Base-by-base conservation (phyloP, 345 rosid species). In the Anacardium occidentale region DNA sequence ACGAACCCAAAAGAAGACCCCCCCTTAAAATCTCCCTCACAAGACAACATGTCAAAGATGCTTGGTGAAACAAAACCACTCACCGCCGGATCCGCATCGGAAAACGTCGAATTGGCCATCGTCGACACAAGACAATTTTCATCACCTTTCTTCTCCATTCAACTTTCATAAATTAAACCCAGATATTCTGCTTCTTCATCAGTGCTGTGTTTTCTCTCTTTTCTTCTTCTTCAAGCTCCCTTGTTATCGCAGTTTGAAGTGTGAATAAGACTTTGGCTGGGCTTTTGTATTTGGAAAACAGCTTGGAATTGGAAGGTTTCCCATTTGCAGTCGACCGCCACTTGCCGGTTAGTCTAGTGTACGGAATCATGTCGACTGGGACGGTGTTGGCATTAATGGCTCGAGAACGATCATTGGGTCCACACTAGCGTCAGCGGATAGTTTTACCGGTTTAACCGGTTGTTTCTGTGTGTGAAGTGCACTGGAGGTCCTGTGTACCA, bases 371-470 rank as follows among this genome's bases (percentile, higher is more conserved):
- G 77, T 25, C 44, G 53, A 52, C 76, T 10, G 56, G 80, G 87
- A 75, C 89, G 89, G 86, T 81, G 85, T 50, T 74, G 83, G 68
- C 88, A 91, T 87, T 92, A 64, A 92, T 71, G 89, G 80, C 62
- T 69, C 40, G 22, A 13, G 76, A 79, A 70, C 85, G 68, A 74
- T 69, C 69, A 64, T 5, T 26, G 72, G 76, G 68, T 74, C 87
- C 79, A 64, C 77, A 29, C 21, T 57, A 40, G 60, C 14, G 14
- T 22, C 77, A 85, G 84, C 83, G 86, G 69, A 74, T 67, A 37
- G 73, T 12, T 73, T 72, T 73, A 85, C 90, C 55, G 85, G 79
- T 75, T 81, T 65, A 75, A 37, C 77, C 80, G 81, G 87, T 81
- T 69, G 42, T 37, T 1, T 37, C 8, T 37, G 42, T 37, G 42